These are phyloP conservation scores for Colletotrichum sp. DNA, from an alignment of 2,329 filamentous ascomycete genomes.

Conservation along the genomic window DNA sequence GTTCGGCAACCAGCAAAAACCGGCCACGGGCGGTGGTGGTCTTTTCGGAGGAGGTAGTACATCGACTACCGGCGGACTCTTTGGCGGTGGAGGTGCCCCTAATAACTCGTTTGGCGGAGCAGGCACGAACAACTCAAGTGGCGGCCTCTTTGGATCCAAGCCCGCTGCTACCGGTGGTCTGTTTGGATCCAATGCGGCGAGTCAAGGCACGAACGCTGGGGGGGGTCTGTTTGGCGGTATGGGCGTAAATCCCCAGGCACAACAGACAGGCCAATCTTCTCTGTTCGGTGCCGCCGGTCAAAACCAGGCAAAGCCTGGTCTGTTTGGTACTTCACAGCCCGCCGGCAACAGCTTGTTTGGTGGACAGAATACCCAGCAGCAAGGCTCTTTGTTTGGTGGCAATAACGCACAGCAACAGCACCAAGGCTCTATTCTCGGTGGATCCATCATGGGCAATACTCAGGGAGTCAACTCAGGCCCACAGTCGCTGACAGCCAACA, in stretches of 20 bases:
- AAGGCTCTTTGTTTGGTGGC: conserved; percentile 50
- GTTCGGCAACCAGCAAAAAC: conserved; percentile 27
- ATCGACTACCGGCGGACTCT: conserved; percentile 42
- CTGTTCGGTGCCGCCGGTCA: conserved; percentile 58
- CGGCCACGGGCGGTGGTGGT: conserved; percentile 19
- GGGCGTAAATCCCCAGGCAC: conserved; percentile 32
- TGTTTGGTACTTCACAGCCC: conserved; percentile 55
- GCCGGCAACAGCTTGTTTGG: conserved; percentile 60
- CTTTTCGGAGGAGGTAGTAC: conserved; percentile 24
- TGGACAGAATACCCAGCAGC: conserved; percentile 47
- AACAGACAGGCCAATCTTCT: conserved; percentile 41
- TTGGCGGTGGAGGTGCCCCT: conserved; percentile 40
- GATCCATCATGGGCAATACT: conserved; percentile 64
- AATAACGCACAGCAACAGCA: conserved; percentile 52
- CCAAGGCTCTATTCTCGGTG: conserved; percentile 41
- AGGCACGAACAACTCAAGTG: conserved; percentile 36
- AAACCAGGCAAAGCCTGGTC: conserved; percentile 56
- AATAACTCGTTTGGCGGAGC: conserved; percentile 48
- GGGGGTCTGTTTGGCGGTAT: conserved; percentile 57
- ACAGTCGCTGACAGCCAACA: conserved; percentile 71
- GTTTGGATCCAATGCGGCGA: conserved; percentile 43
- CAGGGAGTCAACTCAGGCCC: conserved; percentile 54
- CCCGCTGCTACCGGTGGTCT: conserved; percentile 46
- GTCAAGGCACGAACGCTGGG: conserved; percentile 30
- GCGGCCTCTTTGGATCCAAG: conserved; percentile 46